These are phyloP conservation scores for Cryoendolithus antarcticus DNA, from an alignment of 2,329 filamentous ascomycete genomes.

Conservation along the genomic window DNA sequence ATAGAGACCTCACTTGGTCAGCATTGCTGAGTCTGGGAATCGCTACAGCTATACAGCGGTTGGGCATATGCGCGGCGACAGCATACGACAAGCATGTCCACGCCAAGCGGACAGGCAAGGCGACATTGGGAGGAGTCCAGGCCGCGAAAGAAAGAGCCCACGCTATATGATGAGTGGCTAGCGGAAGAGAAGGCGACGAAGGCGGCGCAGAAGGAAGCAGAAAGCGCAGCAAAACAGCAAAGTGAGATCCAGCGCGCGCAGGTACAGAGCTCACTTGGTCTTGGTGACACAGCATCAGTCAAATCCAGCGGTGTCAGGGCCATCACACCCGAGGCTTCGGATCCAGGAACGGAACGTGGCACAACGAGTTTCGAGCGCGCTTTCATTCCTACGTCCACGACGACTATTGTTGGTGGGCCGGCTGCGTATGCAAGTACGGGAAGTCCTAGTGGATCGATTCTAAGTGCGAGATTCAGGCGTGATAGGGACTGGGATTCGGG, in stretches of 20 bases:
- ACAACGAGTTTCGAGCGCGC: constrained; percentile 18
- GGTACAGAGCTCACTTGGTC: constrained; percentile 2
- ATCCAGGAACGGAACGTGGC: constrained; percentile 11
- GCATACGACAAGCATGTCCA: background rate
- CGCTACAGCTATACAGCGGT: no score
- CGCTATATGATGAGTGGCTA: constrained; percentile 21
- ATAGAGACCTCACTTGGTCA: no score
- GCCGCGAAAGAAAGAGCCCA: constrained; percentile 16
- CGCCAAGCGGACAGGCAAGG: constrained; percentile 4
- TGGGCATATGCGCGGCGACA: no score
- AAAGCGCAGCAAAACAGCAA: constrained; percentile 1
- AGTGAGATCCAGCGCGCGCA: constrained; percentile 2
- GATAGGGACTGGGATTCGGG: constrained; percentile 9
- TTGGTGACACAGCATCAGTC: constrained; percentile 4
- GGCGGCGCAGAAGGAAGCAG: constrained; percentile 2
- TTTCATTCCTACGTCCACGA: constrained; percentile 17
- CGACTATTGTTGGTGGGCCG: constrained; percentile 13
- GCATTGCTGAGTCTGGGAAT: no score
- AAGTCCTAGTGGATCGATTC: constrained; percentile 2
- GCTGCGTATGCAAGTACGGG: constrained; percentile 3
- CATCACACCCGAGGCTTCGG: constrained; percentile 5
- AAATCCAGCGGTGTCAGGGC: constrained; percentile 3
- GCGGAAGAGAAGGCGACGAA: constrained; percentile 12
- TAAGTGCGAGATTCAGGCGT: constrained; percentile 7
- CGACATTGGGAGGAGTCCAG: constrained; percentile 9